Base-by-base conservation (phyloP, 371 early-diverging fungal genomes). In the Apophysomyces variabilis region DNA sequence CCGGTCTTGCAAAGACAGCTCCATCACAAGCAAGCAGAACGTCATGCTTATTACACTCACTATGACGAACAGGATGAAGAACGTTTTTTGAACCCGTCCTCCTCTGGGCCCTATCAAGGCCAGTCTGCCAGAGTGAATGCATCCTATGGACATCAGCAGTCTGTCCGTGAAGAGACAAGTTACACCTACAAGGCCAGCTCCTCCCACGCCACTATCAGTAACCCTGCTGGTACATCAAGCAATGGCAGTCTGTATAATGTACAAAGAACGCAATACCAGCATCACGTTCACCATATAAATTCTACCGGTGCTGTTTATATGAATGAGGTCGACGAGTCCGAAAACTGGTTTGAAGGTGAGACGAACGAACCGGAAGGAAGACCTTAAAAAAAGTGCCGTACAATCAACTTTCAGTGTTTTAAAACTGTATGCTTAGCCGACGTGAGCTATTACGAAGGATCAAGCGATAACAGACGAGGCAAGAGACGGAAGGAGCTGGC, bases 401-500 rank as follows among this genome's bases (percentile, higher is more conserved):
- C 61, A 60, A 13, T n/a, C 46, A 45, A 13, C n/a, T 9, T 7
- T 26, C 54, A 26, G 54, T 50, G 21, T 21, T 44, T 16, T 16
- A 41, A 60, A 60, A 41, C 32, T 26, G 32, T 32, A 26, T 45
- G 45, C 18, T 44, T 45, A 36, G 62, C 43, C 62, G 47, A 47
- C 26, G 47, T 45, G 36, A 44, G 50, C 47, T 43, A 50, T 38
- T 57, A 38, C 38, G 62, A 67, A 41, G 67, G 62, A 21, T 62
- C 66, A 39, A 72, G 69, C 36, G 79, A 83, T 54, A 74, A 66
- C 57, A 68, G 73, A 63, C 65, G 73, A 56, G 57, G 60, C 5
- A 78, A 76, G 57, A 72, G 73, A 60, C 68, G 71, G 66, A 79
- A 76, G 62, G 83, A 82, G 58, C 68, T 75, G 44, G 66, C 67